Base-by-base conservation (phyloP, 768 basidiomycete genomes). In the Trametes meyenii region DNA sequence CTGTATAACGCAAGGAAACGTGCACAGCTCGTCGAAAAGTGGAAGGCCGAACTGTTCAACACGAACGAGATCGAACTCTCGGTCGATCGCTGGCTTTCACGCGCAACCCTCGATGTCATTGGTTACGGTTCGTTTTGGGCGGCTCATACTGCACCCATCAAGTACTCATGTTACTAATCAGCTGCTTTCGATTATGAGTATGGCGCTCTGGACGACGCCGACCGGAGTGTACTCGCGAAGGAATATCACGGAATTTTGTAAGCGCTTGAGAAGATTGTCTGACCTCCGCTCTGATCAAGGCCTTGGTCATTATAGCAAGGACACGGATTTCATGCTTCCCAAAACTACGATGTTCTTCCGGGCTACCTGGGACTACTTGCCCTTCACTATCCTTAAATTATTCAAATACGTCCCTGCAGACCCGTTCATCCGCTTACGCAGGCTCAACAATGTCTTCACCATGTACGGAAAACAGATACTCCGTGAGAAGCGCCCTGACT, bases 181-280 rank as follows among this genome's bases (percentile, higher is more conserved):
- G 67, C 70, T 2, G 69, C 69, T 6, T 70, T 71, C 24, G 68
- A 67, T 29, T 57, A 60, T 26, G 44, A 69, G 17, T 65, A 66
- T 11, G 62, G 58, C 4, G 43, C 64, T 0, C 50, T 69, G 17
- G 66, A 67, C 36, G 50, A 62, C 10, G 39, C 42, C n/a, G 46
- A 50, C 2, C 23, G 54, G 16, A 64, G 43, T 14, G 23, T 29
- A 11, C 49, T 68, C 17, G 17, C 64, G 2, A 55, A 67, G 49
- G 66, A 53, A 33, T 71, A 67, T 26, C 57, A 50, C 29, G 64
- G 57, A 39, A 45, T 66, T 21, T 67, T 64, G 68, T 67, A 23
- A 40, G 68, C 21, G 8, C 16, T n/a, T 12, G 12, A 3, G 13
- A 3, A 8, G 8, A 12, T 23, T 38, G 4, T 50, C 12, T 7